phyloP scores from a whole-genome alignment of 441 rosid species.

The Croton laevigatus region DNA sequence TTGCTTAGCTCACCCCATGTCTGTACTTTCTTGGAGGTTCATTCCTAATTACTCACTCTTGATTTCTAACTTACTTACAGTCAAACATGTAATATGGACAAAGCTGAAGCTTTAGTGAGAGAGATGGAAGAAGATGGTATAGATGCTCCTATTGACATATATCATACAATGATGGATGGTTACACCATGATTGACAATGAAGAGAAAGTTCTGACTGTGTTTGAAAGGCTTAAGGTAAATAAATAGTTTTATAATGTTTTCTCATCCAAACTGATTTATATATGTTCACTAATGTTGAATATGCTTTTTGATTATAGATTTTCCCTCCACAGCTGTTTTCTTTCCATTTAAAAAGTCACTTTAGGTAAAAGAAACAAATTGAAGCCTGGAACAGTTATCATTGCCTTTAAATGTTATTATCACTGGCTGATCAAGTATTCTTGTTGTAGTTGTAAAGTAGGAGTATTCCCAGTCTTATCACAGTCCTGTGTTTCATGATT shows the following conservation, averaged over 20 bases:
- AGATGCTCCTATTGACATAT: constrained; percentile 86
- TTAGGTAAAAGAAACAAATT: background rate
- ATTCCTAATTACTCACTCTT: background rate
- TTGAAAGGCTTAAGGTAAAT: constrained; percentile 84
- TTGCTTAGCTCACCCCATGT: background rate
- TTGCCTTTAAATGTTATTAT: background rate
- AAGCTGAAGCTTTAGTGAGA: constrained; percentile 82
- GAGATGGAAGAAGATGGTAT: constrained; percentile 99
- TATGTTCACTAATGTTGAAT: background rate
- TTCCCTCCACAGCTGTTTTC: background rate
- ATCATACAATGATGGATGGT: constrained; percentile 97
- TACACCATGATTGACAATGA: constrained; percentile 76
- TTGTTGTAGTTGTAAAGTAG: too few relatives aligned
- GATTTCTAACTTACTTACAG: constrained; percentile 31
- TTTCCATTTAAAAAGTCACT: background rate
- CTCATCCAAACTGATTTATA: constrained; percentile 5
- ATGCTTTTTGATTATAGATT: background rate
- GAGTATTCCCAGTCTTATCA: too few relatives aligned
- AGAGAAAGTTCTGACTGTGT: constrained; percentile 79
- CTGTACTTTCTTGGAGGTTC: background rate
- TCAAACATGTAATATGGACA: constrained; percentile 74
- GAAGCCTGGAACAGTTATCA: too few relatives aligned
- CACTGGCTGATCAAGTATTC: too few relatives aligned
- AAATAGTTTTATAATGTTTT: constrained; percentile 3
- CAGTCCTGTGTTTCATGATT: too few relatives aligned